Evolutionary conservation across 2,329 filamentous ascomycete genomes (phyloP).

Genomic region (Meredithiella fracta): DNA sequence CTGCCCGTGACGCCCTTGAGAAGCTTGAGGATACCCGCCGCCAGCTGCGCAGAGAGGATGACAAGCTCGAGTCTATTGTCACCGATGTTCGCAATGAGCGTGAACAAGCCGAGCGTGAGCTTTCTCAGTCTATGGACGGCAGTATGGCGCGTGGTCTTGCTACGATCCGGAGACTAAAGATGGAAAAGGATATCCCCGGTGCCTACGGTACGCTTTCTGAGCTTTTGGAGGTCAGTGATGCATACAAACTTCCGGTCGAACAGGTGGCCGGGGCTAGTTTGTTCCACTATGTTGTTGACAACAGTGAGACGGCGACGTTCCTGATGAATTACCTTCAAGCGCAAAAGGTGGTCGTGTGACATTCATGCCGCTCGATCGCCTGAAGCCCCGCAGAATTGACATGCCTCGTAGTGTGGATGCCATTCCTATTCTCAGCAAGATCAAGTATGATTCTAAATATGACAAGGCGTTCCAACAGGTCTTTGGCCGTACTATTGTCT

Average conservation of each 20-base stretch:
- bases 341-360: conserved; percentile 72
- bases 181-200: conserved; percentile 62
- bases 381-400: conserved; percentile 54
- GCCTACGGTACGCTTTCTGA: conserved; percentile 89
- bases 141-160: conserved; percentile 74
- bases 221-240: conserved; percentile 70
- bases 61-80: conserved; percentile 66
- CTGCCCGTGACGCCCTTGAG: conserved; percentile 63
- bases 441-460: conserved; percentile 59
- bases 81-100: conserved; percentile 60
- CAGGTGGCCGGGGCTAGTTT: conserved; percentile 83
- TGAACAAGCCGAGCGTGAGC: conserved; percentile 56
- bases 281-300: conserved; percentile 93
- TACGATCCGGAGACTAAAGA: conserved; percentile 69
- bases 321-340: conserved; percentile 66
- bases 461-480: conserved; percentile 85
- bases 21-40: conserved; percentile 74
- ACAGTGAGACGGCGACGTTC: conserved; percentile 67
- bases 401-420: conserved; percentile 77
- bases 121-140: conserved; percentile 77
- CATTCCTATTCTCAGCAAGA: conserved; percentile 69
- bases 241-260: conserved; percentile 77
- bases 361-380: conserved; percentile 79
- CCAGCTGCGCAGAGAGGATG: conserved; percentile 73
- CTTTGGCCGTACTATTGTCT: conserved; percentile 89